These are phyloP conservation scores for Athelia psychrophila DNA, from an alignment of 1,284 basidiomycete genomes.

Conservation along the genomic window DNA sequence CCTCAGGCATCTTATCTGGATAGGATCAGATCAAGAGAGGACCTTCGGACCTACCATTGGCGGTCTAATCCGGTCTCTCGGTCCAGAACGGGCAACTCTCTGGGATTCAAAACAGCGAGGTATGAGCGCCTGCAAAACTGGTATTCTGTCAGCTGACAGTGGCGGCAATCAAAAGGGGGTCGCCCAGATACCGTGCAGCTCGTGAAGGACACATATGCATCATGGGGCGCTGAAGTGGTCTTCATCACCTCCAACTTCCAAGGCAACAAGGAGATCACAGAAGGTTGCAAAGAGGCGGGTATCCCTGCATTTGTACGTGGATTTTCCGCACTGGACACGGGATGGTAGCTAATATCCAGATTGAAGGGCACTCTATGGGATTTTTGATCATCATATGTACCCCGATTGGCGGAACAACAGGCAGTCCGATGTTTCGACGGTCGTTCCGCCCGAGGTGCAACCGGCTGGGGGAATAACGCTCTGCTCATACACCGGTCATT, in stretches of 20 bases:
- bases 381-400: background rate
- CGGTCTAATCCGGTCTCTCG: constrained; percentile 63
- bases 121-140: background rate
- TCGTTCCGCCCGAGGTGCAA: no score
- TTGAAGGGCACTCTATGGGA: background rate
- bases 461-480: no score
- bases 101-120: constrained; percentile 73
- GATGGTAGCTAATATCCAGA: background rate
- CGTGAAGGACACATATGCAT: constrained; percentile 60
- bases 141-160: background rate
- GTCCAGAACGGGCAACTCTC: constrained; percentile 63
- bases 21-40: constrained; percentile 74
- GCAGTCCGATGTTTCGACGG: no score
- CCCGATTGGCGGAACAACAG: no score
- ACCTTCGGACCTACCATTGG: constrained; percentile 76
- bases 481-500: no score
- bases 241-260: constrained; percentile 77
- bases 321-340: background rate
- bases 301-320: constrained; percentile 57
- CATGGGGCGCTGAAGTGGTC: constrained; percentile 75
- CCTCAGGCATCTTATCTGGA: constrained; percentile 74
- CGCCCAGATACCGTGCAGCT: constrained; percentile 78
- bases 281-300: constrained; percentile 72
- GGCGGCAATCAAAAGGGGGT: constrained; percentile 27
- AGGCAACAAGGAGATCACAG: constrained; percentile 72